Evolutionary conservation across 2,329 filamentous ascomycete species (phyloP).

Genomic region (Phyllosticta citrichinensis): DNA sequence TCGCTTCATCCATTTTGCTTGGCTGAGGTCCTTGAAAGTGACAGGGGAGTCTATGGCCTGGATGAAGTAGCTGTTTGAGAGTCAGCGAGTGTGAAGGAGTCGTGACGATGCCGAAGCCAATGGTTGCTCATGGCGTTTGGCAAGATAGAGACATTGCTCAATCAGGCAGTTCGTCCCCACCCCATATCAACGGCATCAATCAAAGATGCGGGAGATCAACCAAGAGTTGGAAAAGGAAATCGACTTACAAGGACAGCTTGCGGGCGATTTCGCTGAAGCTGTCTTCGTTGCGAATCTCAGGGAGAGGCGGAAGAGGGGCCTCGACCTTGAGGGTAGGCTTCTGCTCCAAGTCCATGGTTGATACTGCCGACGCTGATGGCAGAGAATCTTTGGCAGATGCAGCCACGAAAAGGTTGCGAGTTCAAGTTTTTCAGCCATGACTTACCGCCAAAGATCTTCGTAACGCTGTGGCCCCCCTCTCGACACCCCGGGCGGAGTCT

Average conservation of each 20-base stretch:
- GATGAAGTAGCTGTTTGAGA: slow-evolving; percentile 28
- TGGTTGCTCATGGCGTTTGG: background rate
- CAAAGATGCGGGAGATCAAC: background rate
- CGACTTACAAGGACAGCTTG: slow-evolving; percentile 51
- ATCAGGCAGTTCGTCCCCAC: background rate
- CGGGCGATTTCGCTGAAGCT: slow-evolving; percentile 54
- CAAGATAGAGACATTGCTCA: background rate
- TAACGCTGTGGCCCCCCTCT: background rate
- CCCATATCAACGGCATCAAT: background rate
- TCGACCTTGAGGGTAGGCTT: slow-evolving; percentile 3
- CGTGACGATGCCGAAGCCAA: background rate
- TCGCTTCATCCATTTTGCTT: slow-evolving; percentile 49
- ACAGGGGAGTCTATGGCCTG: slow-evolving; percentile 54
- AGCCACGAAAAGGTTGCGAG: background rate
- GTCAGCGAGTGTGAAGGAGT: background rate
- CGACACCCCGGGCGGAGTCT: background rate
- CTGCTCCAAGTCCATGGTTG: slow-evolving; percentile 5
- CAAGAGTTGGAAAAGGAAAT: background rate
- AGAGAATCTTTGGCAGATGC: slow-evolving; percentile 1
- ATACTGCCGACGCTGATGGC: background rate
- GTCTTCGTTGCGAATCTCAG: slow-evolving; percentile 49
- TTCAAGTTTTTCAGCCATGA: slow-evolving; percentile 3
- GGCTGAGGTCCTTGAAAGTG: slow-evolving; percentile 64
- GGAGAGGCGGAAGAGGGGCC: slow-evolving; percentile 31
- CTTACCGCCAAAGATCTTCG: slow-evolving; percentile 6